Base-by-base conservation (phyloP, 176 grass and related monocot species). In the Triticum monococcum region DNA sequence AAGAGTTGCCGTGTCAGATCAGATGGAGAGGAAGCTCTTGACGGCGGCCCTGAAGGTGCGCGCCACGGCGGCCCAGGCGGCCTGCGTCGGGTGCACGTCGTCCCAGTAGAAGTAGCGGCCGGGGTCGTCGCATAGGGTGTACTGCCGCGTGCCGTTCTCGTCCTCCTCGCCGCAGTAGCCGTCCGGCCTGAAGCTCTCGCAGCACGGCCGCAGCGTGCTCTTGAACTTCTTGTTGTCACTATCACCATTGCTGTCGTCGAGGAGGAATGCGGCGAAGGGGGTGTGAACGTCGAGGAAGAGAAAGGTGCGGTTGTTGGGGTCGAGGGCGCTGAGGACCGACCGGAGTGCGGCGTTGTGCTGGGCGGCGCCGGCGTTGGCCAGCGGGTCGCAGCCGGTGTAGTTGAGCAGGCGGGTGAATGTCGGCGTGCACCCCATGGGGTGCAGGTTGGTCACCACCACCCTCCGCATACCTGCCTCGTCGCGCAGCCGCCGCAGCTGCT, bases 31-130 rank as follows among this genome's bases (percentile, higher is more conserved):
- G 43, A 95, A 95, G 18, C 32, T 31, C 2, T 32, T 76, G 81
- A 98, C 67, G 43, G 75, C 59, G 8, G 77, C 24, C 72, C 12
- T 68, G 72, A 98, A 87, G n/a, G 83, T 40, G 37, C 80, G 56
- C 9, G 89, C 84, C 20, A 93, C 91, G 5, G 96, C 84, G 8
- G 88, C 81, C 96, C 95, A 95, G 43, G 87, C 93, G 36, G 93
- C 93, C 87, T 98, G 96, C 33, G 96, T 98, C 2, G 91, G 93
- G 75, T 95, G 96, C 2, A 89, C 93, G 17, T 92, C 86, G 35
- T 98, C 96, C 96, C 93, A 98, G 83, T 94, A 98, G 81, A 98
- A 92, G 23, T 93, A 79, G 3, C 90, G 71, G 13, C 57, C 63
- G 0, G 89, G 84, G 30, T 93, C 85, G 16, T 16, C 32, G 52